Evolutionary conservation across 2,329 filamentous ascomycete species (phyloP), one percentile per base, ranked within the genome.

Genomic region (Sporothrix schenckii): DNA sequence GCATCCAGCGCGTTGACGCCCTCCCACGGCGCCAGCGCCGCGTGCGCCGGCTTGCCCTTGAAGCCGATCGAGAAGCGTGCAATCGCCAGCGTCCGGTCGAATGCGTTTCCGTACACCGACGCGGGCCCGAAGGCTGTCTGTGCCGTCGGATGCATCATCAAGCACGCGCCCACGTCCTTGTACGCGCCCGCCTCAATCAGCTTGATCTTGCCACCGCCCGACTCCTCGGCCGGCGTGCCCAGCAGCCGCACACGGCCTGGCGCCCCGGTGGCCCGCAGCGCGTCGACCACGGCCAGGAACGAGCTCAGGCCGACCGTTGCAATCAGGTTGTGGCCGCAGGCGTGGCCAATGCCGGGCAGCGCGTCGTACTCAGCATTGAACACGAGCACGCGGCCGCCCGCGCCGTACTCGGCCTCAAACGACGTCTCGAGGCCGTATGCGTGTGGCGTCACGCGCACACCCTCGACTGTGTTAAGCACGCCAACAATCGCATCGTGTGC

Each of bases 371-470:
- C 74, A 56, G 73, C 73, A 47, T 73, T 73, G 77, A 75, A 58
- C 70, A 74, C 21, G 56, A 71, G 34, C 19, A 74, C 53, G 13
- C 67, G 65, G 60, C 71, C 49, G 52, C 69, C 69, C 71, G 74
- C 39, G 5, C 71, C 72, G 49, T 60, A 73, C 21, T 71, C 67
- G 52, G 70, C 83, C 72, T 83, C 81, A 70, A 87, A 87, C 0
- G 83, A 80, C 0, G 85, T 87, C 14, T 80, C 77, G 0, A 87
- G 73, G 0, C 82, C 85, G 73, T 85, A 86, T 0, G 84, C 82
- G 67, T 84, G 81, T 1, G 80, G 80, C 2, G 77, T 83, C 9
- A 86, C 83, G 0, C 74, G 70, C 72, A 83, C 83, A 0, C 82
- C 84, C 13, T 68, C 53, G 3, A 80, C 78, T 1, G 75, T 72